These are phyloP conservation scores for Stipa capillata DNA, from an alignment of 176 grass and related monocot genomes.

Conservation along the genomic window DNA sequence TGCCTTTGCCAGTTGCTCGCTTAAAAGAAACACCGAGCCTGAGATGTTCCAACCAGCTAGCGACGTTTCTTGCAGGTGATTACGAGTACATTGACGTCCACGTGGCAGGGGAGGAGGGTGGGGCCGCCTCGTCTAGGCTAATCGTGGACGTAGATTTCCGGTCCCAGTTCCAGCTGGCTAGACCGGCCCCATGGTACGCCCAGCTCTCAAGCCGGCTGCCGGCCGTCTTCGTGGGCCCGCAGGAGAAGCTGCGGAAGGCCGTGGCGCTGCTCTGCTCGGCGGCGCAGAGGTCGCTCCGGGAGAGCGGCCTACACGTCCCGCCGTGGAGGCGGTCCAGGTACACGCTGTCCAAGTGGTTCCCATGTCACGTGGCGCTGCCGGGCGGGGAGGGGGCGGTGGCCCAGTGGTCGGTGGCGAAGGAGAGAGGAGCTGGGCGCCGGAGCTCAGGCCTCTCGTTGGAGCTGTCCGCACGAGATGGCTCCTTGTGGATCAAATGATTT, in stretches of 20 bases:
- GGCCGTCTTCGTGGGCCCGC: slow-evolving; percentile 38
- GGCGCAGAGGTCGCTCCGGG: slow-evolving; percentile 49
- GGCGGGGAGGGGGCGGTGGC: neutral
- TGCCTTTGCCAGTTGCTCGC: too few relatives aligned
- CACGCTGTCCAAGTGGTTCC: slow-evolving; percentile 69
- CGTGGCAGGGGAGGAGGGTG: neutral
- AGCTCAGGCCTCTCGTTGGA: slow-evolving; percentile 1
- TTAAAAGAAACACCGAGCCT: neutral
- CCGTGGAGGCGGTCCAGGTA: slow-evolving; percentile 64
- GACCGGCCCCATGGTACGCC: slow-evolving; percentile 49
- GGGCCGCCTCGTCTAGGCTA: slow-evolving; percentile 11
- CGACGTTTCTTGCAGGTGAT: slow-evolving; percentile 30
- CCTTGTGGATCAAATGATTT: neutral
- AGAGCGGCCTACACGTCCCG: slow-evolving; percentile 70
- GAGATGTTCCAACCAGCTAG: neutral
- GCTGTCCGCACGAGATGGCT: neutral
- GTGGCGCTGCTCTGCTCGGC: slow-evolving; percentile 53
- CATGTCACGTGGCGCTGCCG: neutral
- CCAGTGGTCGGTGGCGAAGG: slow-evolving; percentile 4
- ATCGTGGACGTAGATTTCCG: slow-evolving; percentile 70
- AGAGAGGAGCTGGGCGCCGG: neutral
- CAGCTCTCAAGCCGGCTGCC: slow-evolving; percentile 41
- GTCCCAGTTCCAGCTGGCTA: slow-evolving; percentile 59
- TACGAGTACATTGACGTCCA: slow-evolving; percentile 65
- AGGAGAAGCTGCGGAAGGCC: slow-evolving; percentile 43